Conservation (phyloP, 345 rosid genomes). For the Lepidium sativum region DNA sequence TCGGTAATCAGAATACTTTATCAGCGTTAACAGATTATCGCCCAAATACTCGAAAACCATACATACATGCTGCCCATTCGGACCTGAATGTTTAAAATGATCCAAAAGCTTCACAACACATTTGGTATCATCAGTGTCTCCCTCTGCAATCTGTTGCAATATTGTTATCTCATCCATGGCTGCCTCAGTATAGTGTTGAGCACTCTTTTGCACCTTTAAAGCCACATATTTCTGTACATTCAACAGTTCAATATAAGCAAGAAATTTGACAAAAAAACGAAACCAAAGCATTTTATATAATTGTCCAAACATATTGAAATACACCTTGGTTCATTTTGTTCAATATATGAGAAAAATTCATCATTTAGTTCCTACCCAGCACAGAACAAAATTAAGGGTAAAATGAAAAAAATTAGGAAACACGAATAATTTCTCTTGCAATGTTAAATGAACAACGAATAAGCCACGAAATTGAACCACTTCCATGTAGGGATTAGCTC, state of each 20-base stretch:
- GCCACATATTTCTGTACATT: slow-evolving; percentile 65
- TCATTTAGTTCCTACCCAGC: background rate
- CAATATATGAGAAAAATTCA: background rate
- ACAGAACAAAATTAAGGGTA: background rate
- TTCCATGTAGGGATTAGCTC: background rate
- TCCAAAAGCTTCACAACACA: slow-evolving; percentile 89
- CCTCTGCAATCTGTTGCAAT: slow-evolving; percentile 76
- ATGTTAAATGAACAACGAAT: background rate
- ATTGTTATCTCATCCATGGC: slow-evolving; percentile 96
- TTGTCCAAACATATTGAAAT: background rate
- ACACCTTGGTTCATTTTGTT: background rate
- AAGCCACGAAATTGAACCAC: background rate
- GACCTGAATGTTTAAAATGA: slow-evolving; percentile 85
- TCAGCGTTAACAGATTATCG: slow-evolving; percentile 81
- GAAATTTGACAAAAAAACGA: background rate
- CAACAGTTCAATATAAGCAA: slow-evolving; percentile 29
- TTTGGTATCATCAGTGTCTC: slow-evolving; percentile 60
- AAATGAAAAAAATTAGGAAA: background rate
- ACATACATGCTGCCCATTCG: slow-evolving; percentile 87
- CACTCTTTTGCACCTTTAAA: slow-evolving; percentile 91
- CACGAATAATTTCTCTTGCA: background rate
- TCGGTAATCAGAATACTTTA: slow-evolving; percentile 70
- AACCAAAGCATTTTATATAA: background rate
- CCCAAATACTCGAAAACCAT: slow-evolving; percentile 95
- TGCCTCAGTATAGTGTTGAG: slow-evolving; percentile 87